phyloP scores from a whole-genome alignment of 352 stramenopile species.

The Globisporangium mamillatum region DNA sequence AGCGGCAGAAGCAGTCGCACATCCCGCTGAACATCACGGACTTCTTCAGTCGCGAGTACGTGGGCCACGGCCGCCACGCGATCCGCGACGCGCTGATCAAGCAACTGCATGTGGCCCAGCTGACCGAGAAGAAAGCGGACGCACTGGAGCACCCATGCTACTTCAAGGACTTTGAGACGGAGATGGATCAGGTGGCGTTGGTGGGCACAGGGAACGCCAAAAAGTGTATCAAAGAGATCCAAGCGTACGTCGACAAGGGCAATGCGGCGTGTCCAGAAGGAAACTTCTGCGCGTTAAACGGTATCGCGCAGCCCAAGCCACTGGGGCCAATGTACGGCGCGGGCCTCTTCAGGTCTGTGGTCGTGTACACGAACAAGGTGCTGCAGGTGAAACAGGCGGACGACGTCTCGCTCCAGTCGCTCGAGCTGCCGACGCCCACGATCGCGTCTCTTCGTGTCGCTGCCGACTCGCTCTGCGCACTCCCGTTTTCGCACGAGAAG shows the following conservation, averaged over 20 bases:
- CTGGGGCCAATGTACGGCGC: conserved; percentile 49
- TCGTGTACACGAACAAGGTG: conserved; percentile 30
- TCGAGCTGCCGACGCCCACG: conserved; percentile 49
- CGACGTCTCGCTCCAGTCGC: conserved; percentile 6
- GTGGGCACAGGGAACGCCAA: conserved; percentile 39
- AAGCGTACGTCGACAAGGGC: conserved; percentile 35
- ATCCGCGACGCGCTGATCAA: conserved; percentile 28
- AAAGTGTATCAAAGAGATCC: conserved; percentile 42
- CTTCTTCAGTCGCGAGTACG: conserved; percentile 58
- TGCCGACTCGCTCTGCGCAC: conserved; percentile 36
- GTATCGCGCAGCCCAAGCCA: conserved; percentile 40
- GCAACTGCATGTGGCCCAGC: conserved; percentile 20
- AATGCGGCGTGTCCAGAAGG: conserved; percentile 52
- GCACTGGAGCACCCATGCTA: conserved; percentile 50
- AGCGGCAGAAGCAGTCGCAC: conserved; percentile 54
- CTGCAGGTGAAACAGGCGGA: conserved; percentile 23
- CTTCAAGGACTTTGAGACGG: conserved; percentile 22
- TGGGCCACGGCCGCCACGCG: conserved; percentile 31
- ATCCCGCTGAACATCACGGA: conserved; percentile 62
- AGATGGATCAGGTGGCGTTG: conserved; percentile 26
- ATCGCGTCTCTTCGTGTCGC: conserved; percentile 33
- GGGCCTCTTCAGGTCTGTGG: conserved; percentile 27
- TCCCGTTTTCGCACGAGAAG: conserved; percentile 11
- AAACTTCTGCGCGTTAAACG: conserved; percentile 51
- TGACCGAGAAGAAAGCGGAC: conserved; percentile 4